These are phyloP conservation scores for Emericellopsis atlantica DNA, from an alignment of 2,329 filamentous ascomycete species.

Conservation along the genomic window DNA sequence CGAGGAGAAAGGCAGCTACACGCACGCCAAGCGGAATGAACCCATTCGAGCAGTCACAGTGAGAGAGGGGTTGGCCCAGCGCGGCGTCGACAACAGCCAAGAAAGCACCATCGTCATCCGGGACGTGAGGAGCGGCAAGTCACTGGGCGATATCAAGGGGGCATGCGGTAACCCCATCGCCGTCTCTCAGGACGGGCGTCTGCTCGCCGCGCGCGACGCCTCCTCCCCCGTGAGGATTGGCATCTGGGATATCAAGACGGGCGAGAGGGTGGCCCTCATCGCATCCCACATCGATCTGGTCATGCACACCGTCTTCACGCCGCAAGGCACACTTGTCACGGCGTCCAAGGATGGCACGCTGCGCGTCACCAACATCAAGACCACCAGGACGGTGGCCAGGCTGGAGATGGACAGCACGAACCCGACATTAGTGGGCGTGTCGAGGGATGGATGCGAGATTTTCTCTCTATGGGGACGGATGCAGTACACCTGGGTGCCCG, in stretches of 20 bases:
- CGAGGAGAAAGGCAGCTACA: background rate
- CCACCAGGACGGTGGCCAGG: conserved; percentile 19
- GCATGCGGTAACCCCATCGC: conserved; percentile 13
- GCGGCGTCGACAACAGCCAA: conserved; percentile 17
- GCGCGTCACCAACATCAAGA: conserved; percentile 18
- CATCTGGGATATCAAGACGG: conserved; percentile 18
- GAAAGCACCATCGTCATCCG: conserved; percentile 16
- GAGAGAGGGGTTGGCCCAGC: conserved; percentile 15
- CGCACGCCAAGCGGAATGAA: background rate
- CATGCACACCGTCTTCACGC: conserved; percentile 22
- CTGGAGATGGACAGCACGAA: conserved; percentile 16
- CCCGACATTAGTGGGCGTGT: conserved; percentile 19
- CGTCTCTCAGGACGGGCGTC: conserved; percentile 18
- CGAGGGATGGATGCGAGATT: conserved; percentile 17
- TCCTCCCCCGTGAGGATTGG: conserved; percentile 11
- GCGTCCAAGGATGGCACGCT: conserved; percentile 22
- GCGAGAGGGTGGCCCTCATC: conserved; percentile 14
- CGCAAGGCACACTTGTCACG: conserved; percentile 18
- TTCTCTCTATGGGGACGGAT: conserved; percentile 23
- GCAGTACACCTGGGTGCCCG: conserved; percentile 23
- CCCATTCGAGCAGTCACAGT: conserved; percentile 14
- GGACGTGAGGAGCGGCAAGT: conserved; percentile 16
- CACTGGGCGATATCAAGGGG: conserved; percentile 16
- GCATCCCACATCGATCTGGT: conserved; percentile 21
- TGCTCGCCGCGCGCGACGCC: conserved; percentile 12